These are phyloP conservation scores for Chaetothyriales sp. DNA, from an alignment of 2,329 filamentous ascomycete genomes.

Conservation along the genomic window DNA sequence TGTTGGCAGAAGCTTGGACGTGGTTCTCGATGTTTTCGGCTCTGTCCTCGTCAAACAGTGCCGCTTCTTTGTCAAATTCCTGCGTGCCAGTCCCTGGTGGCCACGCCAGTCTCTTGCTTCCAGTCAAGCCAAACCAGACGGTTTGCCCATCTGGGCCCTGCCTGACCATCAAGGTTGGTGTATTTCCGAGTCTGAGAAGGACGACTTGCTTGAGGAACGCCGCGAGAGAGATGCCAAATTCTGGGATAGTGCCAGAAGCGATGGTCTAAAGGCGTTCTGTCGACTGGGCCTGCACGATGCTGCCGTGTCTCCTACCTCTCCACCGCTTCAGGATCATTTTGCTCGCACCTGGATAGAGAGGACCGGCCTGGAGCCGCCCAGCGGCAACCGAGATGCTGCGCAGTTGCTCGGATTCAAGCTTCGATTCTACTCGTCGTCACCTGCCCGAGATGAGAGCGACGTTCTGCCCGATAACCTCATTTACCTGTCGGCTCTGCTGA, in stretches of 20 bases:
- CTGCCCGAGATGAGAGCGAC: constrained; percentile 58
- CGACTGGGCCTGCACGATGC: constrained; percentile 59
- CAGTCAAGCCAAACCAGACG: constrained; percentile 25
- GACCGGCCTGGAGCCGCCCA: constrained; percentile 68
- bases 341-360: constrained; percentile 61
- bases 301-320: constrained; percentile 7
- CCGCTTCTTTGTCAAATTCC: constrained; percentile 84
- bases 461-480: constrained; percentile 81
- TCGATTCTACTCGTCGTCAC: constrained; percentile 69
- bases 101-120: constrained; percentile 38
- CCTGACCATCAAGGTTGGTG: constrained; percentile 52
- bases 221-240: constrained; percentile 57
- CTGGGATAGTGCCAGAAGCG: constrained; percentile 62
- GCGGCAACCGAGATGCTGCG: constrained; percentile 79
- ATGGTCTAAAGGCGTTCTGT: constrained; percentile 73
- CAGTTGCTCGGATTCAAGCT: constrained; percentile 95
- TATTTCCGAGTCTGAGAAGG: constrained; percentile 54
- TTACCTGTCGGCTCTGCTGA: constrained; percentile 75
- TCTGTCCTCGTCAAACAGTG: constrained; percentile 84
- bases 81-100: constrained; percentile 94
- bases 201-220: constrained; percentile 40
- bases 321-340: constrained; percentile 35
- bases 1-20: constrained; percentile 83
- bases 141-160: constrained; percentile 73
- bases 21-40: constrained; percentile 88